phyloP scores from a whole-genome alignment of 2,329 filamentous ascomycete genomes.

The Aphanocladium album region DNA sequence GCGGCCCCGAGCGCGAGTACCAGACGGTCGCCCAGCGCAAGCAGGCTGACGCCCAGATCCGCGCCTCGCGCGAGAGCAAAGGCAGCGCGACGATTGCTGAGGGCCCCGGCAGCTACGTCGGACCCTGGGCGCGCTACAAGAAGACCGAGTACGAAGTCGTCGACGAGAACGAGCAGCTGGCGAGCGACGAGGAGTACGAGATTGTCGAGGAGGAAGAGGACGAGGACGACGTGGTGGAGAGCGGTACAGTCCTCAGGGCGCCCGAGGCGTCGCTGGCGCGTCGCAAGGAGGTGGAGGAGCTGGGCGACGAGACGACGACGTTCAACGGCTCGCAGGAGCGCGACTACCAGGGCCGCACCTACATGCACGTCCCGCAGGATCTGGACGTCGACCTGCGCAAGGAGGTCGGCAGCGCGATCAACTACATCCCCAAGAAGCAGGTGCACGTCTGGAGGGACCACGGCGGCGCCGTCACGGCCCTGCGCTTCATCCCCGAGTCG shows the following conservation, averaged over 20 bases:
- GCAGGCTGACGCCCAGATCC: slow-evolving; percentile 61
- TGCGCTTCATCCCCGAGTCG: slow-evolving; percentile 83
- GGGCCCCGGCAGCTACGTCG: slow-evolving; percentile 82
- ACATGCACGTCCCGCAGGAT: slow-evolving; percentile 95
- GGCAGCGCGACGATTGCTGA: slow-evolving; percentile 80
- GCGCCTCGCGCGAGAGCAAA: slow-evolving; percentile 75
- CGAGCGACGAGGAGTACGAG: slow-evolving; percentile 74
- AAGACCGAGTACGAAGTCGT: slow-evolving; percentile 69
- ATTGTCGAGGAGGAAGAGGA: slow-evolving; percentile 73
- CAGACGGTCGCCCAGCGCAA: slow-evolving; percentile 57
- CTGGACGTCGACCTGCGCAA: slow-evolving; percentile 80
- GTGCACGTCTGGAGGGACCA: slow-evolving; percentile 86
- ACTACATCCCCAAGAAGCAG: slow-evolving; percentile 92
- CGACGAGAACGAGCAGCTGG: slow-evolving; percentile 68
- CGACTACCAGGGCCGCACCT: slow-evolving; percentile 93
- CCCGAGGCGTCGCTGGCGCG: slow-evolving; percentile 49
- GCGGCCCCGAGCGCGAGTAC: slow-evolving; percentile 51
- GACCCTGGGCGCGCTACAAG: slow-evolving; percentile 81
- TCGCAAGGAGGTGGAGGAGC: slow-evolving; percentile 53
- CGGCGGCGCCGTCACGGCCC: slow-evolving; percentile 75
- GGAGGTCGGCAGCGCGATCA: slow-evolving; percentile 73
- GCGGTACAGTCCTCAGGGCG: slow-evolving; percentile 56
- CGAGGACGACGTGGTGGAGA: slow-evolving; percentile 63
- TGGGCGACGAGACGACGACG: slow-evolving; percentile 71
- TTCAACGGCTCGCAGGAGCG: slow-evolving; percentile 80